Base-by-base conservation (phyloP, 2,329 filamentous ascomycete species). In the Chrysosporium queenslandicum region DNA sequence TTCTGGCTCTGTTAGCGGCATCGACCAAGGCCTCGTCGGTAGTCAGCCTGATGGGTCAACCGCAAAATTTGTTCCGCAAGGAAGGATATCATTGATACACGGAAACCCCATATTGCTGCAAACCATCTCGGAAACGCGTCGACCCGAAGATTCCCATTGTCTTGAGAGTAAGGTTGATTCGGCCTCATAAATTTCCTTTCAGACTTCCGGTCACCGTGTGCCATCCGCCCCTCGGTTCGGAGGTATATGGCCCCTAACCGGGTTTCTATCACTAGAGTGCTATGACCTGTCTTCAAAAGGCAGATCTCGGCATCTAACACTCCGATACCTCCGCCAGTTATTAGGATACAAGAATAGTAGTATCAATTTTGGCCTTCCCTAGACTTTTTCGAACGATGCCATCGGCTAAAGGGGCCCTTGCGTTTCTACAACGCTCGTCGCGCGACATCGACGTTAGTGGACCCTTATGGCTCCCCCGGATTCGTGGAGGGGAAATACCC, bases 101-200 rank as follows among this genome's bases (percentile, higher is more conserved):
- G 54, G 54, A 39, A 51, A 46, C 4, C 12, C 46, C 51, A 46
- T 50, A 69, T 21, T 55, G 52, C 39, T 48, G 52, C 46, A 67
- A 65, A 21, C 63, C 61, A 3, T 58, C 55, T n/a, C 58, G 50
- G 14, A 66, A 59, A 18, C 66, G 60, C 14, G 67, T 71, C 50
- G 59, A 62, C 1, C 65, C 66, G 29, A 70, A 63, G 9, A 59
- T 29, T 1, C 56, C 64, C 49, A 62, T 66, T 70, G 43, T 67
- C 58, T 11, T 64, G 62, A 51, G 68, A 63, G 7, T 56, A 59
- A 46, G 68, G 67, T 36, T 56, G 58, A 12, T 58, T 56, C 3
- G 63, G 66, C 50, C 61, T 54, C 8, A 62, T 61, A 29, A 58
- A 58, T 18, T 48, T 46, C 37, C 46, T 16, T n/a, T 25, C 12